Percentiles rank a stretch among this genome's conserved stretches.
Evolutionary conservation across 805 yeast genomes (phyloP).

Genomic region (Hanseniaspora lindneri): DNA sequence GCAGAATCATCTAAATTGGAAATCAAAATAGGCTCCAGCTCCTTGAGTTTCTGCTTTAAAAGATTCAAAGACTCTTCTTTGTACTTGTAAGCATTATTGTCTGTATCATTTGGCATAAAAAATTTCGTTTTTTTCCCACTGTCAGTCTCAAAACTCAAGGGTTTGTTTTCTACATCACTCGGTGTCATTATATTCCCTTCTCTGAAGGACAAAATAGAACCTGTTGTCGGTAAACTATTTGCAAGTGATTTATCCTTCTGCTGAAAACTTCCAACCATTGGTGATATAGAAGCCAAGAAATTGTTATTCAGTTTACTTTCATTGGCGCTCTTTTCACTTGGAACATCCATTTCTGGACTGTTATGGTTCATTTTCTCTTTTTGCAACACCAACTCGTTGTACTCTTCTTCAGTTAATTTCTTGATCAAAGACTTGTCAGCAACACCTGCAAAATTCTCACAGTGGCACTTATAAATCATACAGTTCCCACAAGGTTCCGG

Average conservation of each 20-base stretch:
- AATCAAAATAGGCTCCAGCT: not conserved
- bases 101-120: not conserved
- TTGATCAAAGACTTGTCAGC: slow-evolving; percentile 5
- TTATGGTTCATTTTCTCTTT: not conserved
- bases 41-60: not conserved
- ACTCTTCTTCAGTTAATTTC: not conserved
- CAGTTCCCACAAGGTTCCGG: slow-evolving; percentile 13
- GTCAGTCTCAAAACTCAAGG: not conserved
- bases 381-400: not conserved
- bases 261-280: too few relatives aligned
- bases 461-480: slow-evolving; percentile 11
- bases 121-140: not conserved
- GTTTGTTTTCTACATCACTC: too few relatives aligned
- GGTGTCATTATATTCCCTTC: too few relatives aligned
- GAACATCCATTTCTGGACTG: too few relatives aligned
- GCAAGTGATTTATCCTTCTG: not conserved
- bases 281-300: too few relatives aligned
- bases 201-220: not conserved
- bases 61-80: not conserved
- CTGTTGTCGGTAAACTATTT: not conserved
- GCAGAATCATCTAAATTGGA: not conserved
- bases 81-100: not conserved
- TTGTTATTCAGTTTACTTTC: too few relatives aligned
- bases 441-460: slow-evolving; percentile 2
- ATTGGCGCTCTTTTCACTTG: too few relatives aligned